phyloP scores from a whole-genome alignment of 129 eudicot species.

The Heracleum sosnowskyi region DNA sequence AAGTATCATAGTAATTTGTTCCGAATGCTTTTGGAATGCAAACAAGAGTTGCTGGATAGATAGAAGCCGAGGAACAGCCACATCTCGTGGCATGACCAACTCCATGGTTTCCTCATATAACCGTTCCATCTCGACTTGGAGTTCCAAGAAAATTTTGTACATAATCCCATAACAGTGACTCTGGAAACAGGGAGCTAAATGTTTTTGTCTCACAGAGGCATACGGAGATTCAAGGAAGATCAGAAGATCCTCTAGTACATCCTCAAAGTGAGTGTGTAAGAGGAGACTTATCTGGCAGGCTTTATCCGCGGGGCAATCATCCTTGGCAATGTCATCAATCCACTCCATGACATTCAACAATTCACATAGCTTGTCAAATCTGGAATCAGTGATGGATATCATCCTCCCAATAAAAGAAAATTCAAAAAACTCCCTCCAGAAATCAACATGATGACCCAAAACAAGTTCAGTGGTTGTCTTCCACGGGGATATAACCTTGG shows the following conservation, averaged over 20 bases:
- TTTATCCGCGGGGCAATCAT: conserved; percentile 59
- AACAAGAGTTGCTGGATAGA: conserved; percentile 74
- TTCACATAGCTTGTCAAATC: conserved; percentile 44
- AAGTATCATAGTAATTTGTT: conserved; percentile 65
- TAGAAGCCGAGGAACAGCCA: conserved; percentile 57
- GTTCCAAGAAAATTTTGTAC: conserved; percentile 47
- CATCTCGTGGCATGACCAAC: not conserved
- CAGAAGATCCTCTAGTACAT: conserved; percentile 66
- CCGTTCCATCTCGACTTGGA: conserved; percentile 54
- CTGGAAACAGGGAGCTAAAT: conserved; percentile 67
- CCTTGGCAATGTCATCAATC: conserved; percentile 30
- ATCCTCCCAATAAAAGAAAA: conserved; percentile 75
- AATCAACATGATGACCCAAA: conserved; percentile 73
- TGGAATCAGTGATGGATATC: conserved; percentile 57
- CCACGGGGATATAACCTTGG: conserved; percentile 88
- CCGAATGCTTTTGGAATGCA: conserved; percentile 84
- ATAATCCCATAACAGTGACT: conserved; percentile 60
- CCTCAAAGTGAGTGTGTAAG: conserved; percentile 58
- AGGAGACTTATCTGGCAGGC: conserved; percentile 73
- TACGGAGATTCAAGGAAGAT: conserved; percentile 82
- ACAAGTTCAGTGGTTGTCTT: conserved; percentile 86
- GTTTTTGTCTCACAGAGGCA: conserved; percentile 33
- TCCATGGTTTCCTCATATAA: conserved; percentile 21
- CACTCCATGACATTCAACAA: conserved; percentile 52
- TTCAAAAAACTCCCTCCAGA: conserved; percentile 92